Evolutionary conservation across 2,329 filamentous ascomycete genomes (phyloP).

Genomic region (Fusarium pseudograminearum): DNA sequence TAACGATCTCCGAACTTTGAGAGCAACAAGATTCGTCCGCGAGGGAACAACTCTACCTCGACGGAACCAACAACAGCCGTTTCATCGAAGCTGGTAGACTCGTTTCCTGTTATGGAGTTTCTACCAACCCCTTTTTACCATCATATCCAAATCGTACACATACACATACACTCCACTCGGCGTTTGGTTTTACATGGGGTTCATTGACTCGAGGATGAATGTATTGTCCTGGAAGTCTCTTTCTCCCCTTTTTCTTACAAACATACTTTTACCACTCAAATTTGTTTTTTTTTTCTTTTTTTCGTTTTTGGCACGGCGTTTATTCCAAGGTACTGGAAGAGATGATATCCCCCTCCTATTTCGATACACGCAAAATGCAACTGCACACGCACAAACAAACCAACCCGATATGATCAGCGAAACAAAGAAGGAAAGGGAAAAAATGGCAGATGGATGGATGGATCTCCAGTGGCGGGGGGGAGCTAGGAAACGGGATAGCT

Average conservation of each 20-base stretch:
- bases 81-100: neutral
- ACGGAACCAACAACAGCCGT: constrained; percentile 1
- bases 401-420: constrained; percentile 21
- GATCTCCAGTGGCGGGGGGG: neutral
- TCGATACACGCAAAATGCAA: constrained; percentile 29
- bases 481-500: constrained; percentile 8
- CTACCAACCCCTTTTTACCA: neutral
- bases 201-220: constrained; percentile 19
- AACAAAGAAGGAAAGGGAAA: constrained; percentile 20
- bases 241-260: neutral
- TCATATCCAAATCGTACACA: neutral
- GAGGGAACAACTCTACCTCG: neutral
- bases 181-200: constrained; percentile 37
- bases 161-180: constrained; percentile 33
- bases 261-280: neutral
- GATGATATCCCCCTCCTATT: constrained; percentile 48
- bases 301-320: constrained; percentile 43
- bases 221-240: neutral
- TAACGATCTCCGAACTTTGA: neutral
- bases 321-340: constrained; percentile 42
- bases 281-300: constrained; percentile 1
- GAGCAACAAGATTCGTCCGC: neutral
- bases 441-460: constrained; percentile 16
- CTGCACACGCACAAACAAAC: constrained; percentile 24
- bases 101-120: constrained; percentile 5